Evolutionary conservation across 2,329 filamentous ascomycete genomes (phyloP).

Genomic region (Colletotrichum euphorbiae): DNA sequence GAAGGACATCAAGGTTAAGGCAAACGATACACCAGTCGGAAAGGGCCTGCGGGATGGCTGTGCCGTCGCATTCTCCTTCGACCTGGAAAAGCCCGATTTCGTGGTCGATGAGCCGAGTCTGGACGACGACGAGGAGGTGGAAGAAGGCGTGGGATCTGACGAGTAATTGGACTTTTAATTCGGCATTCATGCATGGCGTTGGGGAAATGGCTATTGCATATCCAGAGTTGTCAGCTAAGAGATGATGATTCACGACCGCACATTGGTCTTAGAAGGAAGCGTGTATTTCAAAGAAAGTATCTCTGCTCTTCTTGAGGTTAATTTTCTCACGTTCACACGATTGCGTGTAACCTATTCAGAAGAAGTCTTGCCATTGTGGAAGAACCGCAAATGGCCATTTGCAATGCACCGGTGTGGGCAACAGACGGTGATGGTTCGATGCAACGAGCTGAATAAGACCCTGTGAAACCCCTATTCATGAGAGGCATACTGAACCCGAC

Average conservation of each 20-base stretch:
- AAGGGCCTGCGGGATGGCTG: conserved; percentile 60
- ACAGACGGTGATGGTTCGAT: too few species aligned
- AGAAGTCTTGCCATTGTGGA: too few species aligned
- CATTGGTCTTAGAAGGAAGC: too few species aligned
- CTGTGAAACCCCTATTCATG: too few species aligned
- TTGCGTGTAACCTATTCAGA: too few species aligned
- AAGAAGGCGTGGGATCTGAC: conserved; percentile 45
- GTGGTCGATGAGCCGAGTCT: conserved; percentile 59
- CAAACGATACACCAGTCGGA: conserved; percentile 53
- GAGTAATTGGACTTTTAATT: conserved; percentile 10
- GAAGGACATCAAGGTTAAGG: conserved; percentile 56
- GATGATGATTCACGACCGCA: background rate
- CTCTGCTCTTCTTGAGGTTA: too few species aligned
- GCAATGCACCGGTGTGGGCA: too few species aligned
- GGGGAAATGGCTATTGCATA: background rate
- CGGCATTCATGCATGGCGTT: conserved; percentile 32
- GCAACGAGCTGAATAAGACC: too few species aligned
- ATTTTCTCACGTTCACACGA: too few species aligned
- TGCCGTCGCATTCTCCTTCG: conserved; percentile 63
- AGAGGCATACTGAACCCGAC: too few species aligned
- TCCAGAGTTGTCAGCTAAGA: background rate
- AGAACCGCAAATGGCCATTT: too few species aligned
- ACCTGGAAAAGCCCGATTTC: conserved; percentile 54
- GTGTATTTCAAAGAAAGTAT: too few species aligned
- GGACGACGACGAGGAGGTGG: conserved; percentile 55